These are phyloP conservation scores for Sphenostylis stenocarpa DNA, from an alignment of 306 rosid species.

Conservation along the genomic window DNA sequence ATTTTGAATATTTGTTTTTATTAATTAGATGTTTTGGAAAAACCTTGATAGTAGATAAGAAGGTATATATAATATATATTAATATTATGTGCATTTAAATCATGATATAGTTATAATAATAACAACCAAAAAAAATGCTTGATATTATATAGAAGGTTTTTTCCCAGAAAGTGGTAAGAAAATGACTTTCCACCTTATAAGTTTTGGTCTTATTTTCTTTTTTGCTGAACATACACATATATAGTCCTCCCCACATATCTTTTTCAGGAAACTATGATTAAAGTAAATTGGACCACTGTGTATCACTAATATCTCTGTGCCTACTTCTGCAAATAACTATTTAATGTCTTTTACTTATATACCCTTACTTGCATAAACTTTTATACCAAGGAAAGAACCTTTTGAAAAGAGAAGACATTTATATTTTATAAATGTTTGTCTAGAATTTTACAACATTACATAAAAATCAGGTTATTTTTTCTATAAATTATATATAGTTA, in stretches of 20 bases:
- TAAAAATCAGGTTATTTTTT: no score
- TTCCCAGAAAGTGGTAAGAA: slow-evolving; percentile 29
- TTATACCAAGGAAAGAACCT: neutral
- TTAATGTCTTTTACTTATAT: neutral
- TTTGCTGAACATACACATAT: slow-evolving; percentile 15
- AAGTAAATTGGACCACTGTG: slow-evolving; percentile 33
- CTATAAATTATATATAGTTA: no score
- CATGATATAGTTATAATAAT: neutral
- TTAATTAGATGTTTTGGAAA: no score
- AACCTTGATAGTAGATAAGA: neutral
- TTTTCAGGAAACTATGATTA: slow-evolving; percentile 36
- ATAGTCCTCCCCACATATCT: slow-evolving; percentile 28
- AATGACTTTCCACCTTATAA: slow-evolving; percentile 39
- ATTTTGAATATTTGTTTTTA: no score
- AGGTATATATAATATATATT: neutral
- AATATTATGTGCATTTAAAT: neutral
- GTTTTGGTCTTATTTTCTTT: slow-evolving; percentile 20
- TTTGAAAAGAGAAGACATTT: no score
- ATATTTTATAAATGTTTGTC: no score
- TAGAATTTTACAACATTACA: no score
- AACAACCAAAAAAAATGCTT: neutral
- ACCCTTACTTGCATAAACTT: neutral
- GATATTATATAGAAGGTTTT: slow-evolving; percentile 18
- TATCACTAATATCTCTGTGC: neutral
- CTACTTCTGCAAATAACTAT: neutral